Conservation (phyloP, 106 monocot genomes). For the Dioscorea dumetorum region DNA sequence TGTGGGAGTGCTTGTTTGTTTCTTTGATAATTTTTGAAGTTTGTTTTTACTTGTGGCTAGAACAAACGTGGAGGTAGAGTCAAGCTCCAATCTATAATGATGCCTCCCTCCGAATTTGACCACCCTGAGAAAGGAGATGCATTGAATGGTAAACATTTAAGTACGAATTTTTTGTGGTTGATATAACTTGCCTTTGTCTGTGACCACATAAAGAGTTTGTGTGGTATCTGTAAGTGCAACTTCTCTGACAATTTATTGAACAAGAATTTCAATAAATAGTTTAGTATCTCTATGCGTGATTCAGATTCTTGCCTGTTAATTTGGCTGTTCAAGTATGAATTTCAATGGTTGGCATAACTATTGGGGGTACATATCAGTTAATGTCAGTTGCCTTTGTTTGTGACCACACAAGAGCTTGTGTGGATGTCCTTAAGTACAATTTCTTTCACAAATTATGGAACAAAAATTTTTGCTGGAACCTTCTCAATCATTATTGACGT, state of each 20-base stretch:
- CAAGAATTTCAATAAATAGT: no score
- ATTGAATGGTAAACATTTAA: conserved; percentile 43
- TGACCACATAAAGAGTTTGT: neutral
- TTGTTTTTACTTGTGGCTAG: conserved; percentile 10
- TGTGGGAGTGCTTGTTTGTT: neutral
- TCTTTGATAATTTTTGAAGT: neutral
- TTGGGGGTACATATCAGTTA: no score
- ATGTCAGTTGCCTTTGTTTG: no score
- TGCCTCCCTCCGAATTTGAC: conserved; percentile 67
- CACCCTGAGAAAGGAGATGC: conserved; percentile 84
- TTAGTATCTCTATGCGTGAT: neutral
- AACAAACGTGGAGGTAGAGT: conserved; percentile 80
- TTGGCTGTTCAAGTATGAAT: neutral
- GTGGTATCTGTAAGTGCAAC: neutral
- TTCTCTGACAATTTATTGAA: neutral
- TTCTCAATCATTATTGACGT: no score
- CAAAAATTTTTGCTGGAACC: no score
- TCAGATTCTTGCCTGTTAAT: neutral
- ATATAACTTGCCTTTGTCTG: neutral
- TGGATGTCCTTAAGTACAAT: no score
- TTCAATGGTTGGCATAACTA: neutral
- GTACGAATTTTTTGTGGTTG: neutral
- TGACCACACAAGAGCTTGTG: no score
- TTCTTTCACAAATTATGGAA: no score
- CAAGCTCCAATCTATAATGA: conserved; percentile 58